These are phyloP conservation scores for Arthrobotrys entomopaga DNA, from an alignment of 2,329 filamentous ascomycete species.

Conservation along the genomic window DNA sequence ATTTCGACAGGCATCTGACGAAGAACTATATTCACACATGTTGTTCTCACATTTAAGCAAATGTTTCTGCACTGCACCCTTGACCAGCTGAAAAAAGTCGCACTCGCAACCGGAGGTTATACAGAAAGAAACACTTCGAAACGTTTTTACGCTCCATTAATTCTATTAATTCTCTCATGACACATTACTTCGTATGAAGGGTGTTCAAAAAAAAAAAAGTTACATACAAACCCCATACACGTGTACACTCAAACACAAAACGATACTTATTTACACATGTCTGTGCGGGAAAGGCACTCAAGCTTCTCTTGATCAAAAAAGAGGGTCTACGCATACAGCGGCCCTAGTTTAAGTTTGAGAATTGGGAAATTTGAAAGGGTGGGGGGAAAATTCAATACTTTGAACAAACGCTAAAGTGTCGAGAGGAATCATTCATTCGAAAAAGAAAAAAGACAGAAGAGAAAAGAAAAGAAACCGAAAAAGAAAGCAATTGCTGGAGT, in stretches of 20 bases:
- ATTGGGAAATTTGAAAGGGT: not conserved
- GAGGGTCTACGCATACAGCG: too few relatives aligned
- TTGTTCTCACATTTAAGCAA: slow-evolving; percentile 6
- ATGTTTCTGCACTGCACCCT: slow-evolving; percentile 37
- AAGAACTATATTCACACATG: not conserved
- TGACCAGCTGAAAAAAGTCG: slow-evolving; percentile 53
- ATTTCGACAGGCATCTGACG: slow-evolving; percentile 29
- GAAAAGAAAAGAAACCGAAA: too few relatives aligned
- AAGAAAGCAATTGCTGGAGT: slow-evolving; percentile 6
- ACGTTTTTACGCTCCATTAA: slow-evolving; percentile 21
- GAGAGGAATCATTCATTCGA: slow-evolving; percentile 7
- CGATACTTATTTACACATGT: slow-evolving; percentile 1
- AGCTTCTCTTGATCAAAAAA: too few relatives aligned
- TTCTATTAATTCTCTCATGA: slow-evolving; percentile 46
- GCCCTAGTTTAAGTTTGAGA: not conserved
- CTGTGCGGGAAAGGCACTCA: not conserved
- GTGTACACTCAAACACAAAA: too few relatives aligned
- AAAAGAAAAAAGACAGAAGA: not conserved
- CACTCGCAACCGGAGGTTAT: slow-evolving; percentile 40
- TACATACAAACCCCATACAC: too few relatives aligned
- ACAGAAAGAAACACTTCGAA: not conserved
- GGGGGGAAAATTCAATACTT: slow-evolving; percentile 1
- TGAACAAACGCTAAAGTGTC: slow-evolving; percentile 4
- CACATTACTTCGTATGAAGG: too few relatives aligned
- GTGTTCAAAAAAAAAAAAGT: too few relatives aligned